Base-by-base conservation (phyloP, 2,329 filamentous ascomycete species). In the Cladophialophora immunda region DNA sequence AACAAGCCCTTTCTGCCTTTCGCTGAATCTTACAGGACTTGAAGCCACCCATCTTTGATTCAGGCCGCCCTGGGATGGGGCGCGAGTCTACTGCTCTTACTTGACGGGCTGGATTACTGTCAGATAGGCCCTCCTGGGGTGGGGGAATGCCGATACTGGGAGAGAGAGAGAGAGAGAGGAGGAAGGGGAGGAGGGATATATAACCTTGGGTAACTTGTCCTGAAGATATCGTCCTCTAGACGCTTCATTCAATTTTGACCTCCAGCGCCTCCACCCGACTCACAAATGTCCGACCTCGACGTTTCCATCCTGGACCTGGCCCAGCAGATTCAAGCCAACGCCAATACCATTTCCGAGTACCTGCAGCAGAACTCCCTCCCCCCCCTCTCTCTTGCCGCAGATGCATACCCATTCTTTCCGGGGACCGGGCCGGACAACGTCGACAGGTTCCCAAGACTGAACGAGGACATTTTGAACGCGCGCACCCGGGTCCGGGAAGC, bases 341-440 rank as follows among this genome's bases (percentile, higher is more conserved):
- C 54, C 36, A 34, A 34, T 22, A 45, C 47, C 25, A 59, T 65
- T 19, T 41, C 34, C 30, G 19, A 59, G 15, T 56, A 65, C 34
- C 50, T 65, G 36, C 13, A 41, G 19, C 41, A 59, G 13, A 65
- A 65, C 53, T 52, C 47, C 17, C 56, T 65, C 4, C 56, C 62
- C 7, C 13, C 29, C 7, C 55, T 54, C 30, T 65, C 62, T 8
- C 29, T 59, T 27, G 54, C 32, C 15, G 45, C 55, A 50, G 62
- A 65, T 15, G 55, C 55, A n/a, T 65, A 59, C 32, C 62, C 62
- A 17, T 65, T 65, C 62, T 65, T 65, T 36, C 56, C 62, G 32
- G 62, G 62, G 9, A 60, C 62, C 13, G 62, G 62, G 3, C 62
- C 62, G 5, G 22, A 47, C 3, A 25, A 8, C 22, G 41, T 60